These are phyloP conservation scores for Phyllosticta citribraziliensis DNA, from an alignment of 2,329 filamentous ascomycete genomes.

Conservation along the genomic window DNA sequence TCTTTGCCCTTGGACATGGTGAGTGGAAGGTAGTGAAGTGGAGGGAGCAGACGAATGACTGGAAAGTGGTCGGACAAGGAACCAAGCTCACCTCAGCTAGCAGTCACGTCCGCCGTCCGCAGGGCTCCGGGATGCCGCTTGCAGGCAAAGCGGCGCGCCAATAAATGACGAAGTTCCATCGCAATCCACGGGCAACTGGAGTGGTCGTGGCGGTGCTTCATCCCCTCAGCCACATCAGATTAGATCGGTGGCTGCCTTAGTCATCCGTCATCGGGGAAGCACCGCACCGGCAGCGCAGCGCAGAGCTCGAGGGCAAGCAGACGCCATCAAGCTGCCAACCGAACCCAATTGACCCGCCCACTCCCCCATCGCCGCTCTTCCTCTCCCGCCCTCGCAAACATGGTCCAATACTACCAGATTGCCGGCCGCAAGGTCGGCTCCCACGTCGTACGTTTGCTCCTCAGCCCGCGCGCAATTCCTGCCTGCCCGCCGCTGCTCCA, in stretches of 20 bases:
- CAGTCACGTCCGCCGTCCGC: not conserved
- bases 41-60: not conserved
- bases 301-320: slow-evolving; percentile 8
- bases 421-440: slow-evolving; percentile 45
- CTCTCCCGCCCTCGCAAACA: slow-evolving; percentile 24
- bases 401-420: slow-evolving; percentile 45
- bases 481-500: not conserved
- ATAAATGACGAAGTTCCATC: not conserved
- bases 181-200: not conserved
- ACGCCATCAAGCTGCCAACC: slow-evolving; percentile 4
- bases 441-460: slow-evolving; percentile 37
- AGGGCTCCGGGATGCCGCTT: not conserved
- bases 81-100: not conserved
- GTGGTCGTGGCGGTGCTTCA: no score
- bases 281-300: not conserved
- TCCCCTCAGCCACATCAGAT: not conserved
- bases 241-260: not conserved
- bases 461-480: not conserved
- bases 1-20: slow-evolving; percentile 31
- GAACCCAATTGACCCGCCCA: slow-evolving; percentile 7
- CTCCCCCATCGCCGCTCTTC: slow-evolving; percentile 14
- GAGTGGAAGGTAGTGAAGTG: not conserved
- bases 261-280: not conserved
- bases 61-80: not conserved
- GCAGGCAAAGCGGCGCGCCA: not conserved